Base-by-base conservation (phyloP, 805 yeast genomes). In the Candida arabinofermentans region DNA sequence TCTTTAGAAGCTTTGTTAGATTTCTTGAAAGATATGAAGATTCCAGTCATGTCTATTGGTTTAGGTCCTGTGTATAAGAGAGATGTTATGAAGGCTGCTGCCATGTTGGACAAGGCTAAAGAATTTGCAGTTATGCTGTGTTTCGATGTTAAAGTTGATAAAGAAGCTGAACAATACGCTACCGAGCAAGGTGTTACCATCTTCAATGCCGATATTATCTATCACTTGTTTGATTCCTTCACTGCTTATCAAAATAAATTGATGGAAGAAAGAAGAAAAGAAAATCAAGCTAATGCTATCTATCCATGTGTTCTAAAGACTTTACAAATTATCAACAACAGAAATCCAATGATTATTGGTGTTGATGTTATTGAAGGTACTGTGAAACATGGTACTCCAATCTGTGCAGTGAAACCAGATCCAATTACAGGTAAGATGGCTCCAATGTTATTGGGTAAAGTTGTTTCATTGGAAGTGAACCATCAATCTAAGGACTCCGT, bases 331-430 rank as follows among this genome's bases (percentile, higher is more conserved):
- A 93, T 93, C 66, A 93, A 93, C 81, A 91, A 91, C 72, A 86
- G 99, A 70, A 88, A 90, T 65, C 99, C 99, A 48, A 93, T 93
- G 98, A 90, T 93, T 61, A 86, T 93, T 60, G 99, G 99, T 80
- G 98, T 93, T 44, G 99, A 93, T 62, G 96, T 93, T 46, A 65
- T 78, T 34, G 98, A 93, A 62, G 99, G 99, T 58, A 72, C 84
- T 36, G 75, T 93, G 33, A 79, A 90, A 48, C 66, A 86, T 33
- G 99, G 99, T 44, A 90, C 99, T 5, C 99, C 99, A 48, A 87
- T 93, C 46, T 84, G 96, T 71, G 89, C 91, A 22, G 97, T 93
- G 35, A 89, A 88, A 65, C 70, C 72, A 33, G 96, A 91, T 61
- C 96, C 97, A 33, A 74, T 73, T 14, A 87, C 96, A 0, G 86